These are phyloP conservation scores for Rubus parviflorus DNA, from an alignment of 306 rosid species.

Conservation along the genomic window DNA sequence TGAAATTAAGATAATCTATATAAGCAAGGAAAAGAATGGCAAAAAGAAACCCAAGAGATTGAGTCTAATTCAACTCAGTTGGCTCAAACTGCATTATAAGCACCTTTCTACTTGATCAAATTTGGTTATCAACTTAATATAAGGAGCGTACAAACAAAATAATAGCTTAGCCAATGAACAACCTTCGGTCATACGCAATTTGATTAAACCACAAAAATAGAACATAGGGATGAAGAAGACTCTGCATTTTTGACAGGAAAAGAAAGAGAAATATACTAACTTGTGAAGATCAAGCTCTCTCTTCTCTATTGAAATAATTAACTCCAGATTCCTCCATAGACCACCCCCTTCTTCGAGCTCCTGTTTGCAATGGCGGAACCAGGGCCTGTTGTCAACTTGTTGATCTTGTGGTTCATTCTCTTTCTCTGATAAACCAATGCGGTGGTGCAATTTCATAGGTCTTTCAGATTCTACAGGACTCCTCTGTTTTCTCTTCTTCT, in stretches of 20 bases:
- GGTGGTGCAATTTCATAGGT: conserved; percentile 38
- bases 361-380: no score
- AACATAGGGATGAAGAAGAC: conserved; percentile 1
- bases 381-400: conserved; percentile 4
- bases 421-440: conserved; percentile 27
- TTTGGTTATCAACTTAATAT: neutral
- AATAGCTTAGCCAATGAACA: neutral
- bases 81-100: neutral
- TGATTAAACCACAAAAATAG: neutral
- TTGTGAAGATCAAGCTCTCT: conserved; percentile 50
- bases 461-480: conserved; percentile 21
- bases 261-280: conserved; percentile 33
- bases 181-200: neutral
- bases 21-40: no score
- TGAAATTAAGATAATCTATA: no score
- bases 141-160: neutral
- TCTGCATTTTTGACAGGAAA: no score
- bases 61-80: neutral
- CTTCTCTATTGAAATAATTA: conserved; percentile 63
- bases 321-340: conserved; percentile 73
- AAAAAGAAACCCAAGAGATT: neutral
- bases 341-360: conserved; percentile 13
- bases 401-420: conserved; percentile 1
- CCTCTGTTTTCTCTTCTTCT: conserved; percentile 48
- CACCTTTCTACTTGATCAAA: neutral